These are phyloP conservation scores for Candida tetrigidarum DNA, from an alignment of 1,139 yeast genomes.

Conservation along the genomic window DNA sequence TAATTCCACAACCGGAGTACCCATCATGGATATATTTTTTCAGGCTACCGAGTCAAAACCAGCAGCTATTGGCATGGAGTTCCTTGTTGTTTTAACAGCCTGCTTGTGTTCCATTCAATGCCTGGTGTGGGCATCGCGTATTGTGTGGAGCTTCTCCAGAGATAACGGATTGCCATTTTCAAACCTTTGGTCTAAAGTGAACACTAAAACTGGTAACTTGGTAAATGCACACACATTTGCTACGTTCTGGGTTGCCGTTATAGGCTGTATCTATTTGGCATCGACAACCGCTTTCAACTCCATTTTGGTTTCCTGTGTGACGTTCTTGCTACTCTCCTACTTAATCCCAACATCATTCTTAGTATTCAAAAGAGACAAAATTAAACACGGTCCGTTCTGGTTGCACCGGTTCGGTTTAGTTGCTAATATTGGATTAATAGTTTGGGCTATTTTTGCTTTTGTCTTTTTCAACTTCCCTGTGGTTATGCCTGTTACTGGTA, in stretches of 20 bases:
- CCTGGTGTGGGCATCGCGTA: constrained; percentile 78
- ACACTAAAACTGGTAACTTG: constrained; percentile 37
- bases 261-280: constrained; percentile 46
- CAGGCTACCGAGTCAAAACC: constrained; percentile 58
- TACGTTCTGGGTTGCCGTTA: constrained; percentile 37
- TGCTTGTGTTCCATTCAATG: constrained; percentile 72
- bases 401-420: constrained; percentile 32
- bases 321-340: constrained; percentile 39
- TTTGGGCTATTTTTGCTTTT: constrained; percentile 46
- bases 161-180: constrained; percentile 55
- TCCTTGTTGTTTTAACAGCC: constrained; percentile 62
- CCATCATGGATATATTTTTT: constrained; percentile 62
- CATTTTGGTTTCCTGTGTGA: constrained; percentile 41
- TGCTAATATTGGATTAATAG: constrained; percentile 12
- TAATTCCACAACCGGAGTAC: constrained; percentile 57
- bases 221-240: constrained; percentile 43
- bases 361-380: constrained; percentile 38
- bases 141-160: constrained; percentile 80
- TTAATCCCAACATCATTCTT: constrained; percentile 37
- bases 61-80: constrained; percentile 64
- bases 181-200: constrained; percentile 34
- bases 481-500: constrained; percentile 47
- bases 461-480: constrained; percentile 49
- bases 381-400: constrained; percentile 55
- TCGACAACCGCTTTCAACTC: constrained; percentile 48